Evolutionary conservation across 345 rosid genomes (phyloP).

Genomic region (Boechera stricta): DNA sequence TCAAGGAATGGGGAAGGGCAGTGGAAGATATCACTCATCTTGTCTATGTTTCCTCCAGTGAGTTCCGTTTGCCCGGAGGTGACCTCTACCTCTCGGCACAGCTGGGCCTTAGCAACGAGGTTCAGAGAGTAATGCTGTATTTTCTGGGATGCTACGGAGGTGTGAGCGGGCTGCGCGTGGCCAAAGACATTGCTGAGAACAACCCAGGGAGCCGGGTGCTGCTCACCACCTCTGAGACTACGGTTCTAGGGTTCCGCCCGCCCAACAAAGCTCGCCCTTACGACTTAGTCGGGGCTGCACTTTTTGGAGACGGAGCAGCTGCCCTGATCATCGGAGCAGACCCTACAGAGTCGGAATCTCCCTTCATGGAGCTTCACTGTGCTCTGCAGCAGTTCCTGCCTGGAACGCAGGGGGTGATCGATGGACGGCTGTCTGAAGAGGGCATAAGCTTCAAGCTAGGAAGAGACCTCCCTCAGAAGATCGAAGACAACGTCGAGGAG

Average conservation of each 20-base stretch:
- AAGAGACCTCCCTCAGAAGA: conserved; percentile 87
- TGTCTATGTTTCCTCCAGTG: conserved; percentile 92
- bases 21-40: conserved; percentile 80
- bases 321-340: conserved; percentile 75
- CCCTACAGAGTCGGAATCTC: conserved; percentile 61
- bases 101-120: conserved; percentile 74
- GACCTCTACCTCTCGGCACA: conserved; percentile 74
- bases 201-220: conserved; percentile 84
- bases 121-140: conserved; percentile 81
- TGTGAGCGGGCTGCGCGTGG: conserved; percentile 80
- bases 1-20: conserved; percentile 81
- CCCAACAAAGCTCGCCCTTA: conserved; percentile 86
- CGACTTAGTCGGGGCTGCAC: conserved; percentile 91
- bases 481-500: conserved; percentile 76
- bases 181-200: conserved; percentile 94
- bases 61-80: conserved; percentile 88
- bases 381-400: conserved; percentile 88
- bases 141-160: conserved; percentile 92
- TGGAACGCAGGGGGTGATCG: conserved; percentile 71
- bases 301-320: conserved; percentile 97
- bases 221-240: conserved; percentile 82
- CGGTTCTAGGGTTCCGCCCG: conserved; percentile 87
- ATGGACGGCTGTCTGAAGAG: conserved; percentile 84
- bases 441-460: conserved; percentile 94
- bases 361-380: conserved; percentile 79